Base-by-base conservation (phyloP, 805 yeast species). In the Candida palmyrensis region DNA sequence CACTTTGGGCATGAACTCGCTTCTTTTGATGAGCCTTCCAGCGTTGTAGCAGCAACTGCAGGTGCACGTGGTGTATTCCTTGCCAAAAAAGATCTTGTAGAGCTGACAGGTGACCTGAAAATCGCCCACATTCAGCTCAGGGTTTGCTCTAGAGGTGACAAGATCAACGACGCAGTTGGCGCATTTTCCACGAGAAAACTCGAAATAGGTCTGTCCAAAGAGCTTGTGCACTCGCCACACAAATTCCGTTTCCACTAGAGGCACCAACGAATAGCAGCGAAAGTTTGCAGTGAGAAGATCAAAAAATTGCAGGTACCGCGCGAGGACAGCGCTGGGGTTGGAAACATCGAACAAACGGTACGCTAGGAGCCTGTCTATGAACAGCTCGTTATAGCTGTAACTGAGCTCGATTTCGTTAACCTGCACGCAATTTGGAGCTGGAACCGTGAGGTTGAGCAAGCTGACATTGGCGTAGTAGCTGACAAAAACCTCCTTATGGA, bases 211-310 rank as follows among this genome's bases (percentile, higher is more conserved):
- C 13, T 31, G 28, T 6, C 24, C 25, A 6, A 29, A 23, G 9
- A 31, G 16, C 22, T 31, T 31, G 22, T 31, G 34, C 8, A 29
- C 25, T 17, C 25, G 34, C 34, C 34, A 31, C 9, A 31, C 28
- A 8, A 31, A 9, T 10, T 31, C 34, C 3, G 18, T 31, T 3
- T 31, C 28, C 8, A 25, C 14, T 16, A 31, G 18, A 3, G 34
- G 34, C n/a, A 31, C 34, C 15, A 31, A 25, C 11, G 34, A 31
- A 18, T 31, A 31, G 22, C 9, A 24, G 12, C 34, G 16, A 25
- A 24, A 31, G 23, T 25, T 16, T 14, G 24, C 34, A 6, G 34
- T 18, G 5, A 31, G 4, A 9, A 31, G n/a, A 7, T 6, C n/a
- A 13, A 31, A 31, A 16, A 31, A 31, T 6, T 7, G 6, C 5